phyloP scores from a whole-genome alignment of 129 eudicot species.

The Arctium lappa region DNA sequence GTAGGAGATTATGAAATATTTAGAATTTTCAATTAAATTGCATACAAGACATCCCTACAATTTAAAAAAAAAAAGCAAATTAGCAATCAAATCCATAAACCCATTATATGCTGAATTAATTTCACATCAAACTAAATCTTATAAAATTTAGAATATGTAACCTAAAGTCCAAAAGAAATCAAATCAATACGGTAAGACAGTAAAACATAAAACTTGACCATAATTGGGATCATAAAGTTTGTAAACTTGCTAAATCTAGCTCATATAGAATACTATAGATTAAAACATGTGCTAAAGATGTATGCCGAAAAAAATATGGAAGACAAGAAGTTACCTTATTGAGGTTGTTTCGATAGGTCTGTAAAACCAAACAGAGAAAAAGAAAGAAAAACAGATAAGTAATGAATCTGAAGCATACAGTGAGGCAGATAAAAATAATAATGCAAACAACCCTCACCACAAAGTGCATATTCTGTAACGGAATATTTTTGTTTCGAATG shows the following conservation, averaged over 20 bases:
- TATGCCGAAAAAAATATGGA: neutral
- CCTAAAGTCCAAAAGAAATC: neutral
- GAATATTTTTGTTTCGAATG: constrained; percentile 75
- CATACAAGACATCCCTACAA: too few species aligned
- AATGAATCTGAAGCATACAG: neutral
- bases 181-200: neutral
- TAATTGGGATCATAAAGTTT: neutral
- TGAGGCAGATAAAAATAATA: constrained; percentile 3
- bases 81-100: neutral
- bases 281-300: neutral
- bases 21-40: too few species aligned
- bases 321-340: constrained; percentile 57
- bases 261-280: neutral
- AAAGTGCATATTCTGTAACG: constrained; percentile 93
- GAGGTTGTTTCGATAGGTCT: constrained; percentile 97
- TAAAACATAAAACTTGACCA: neutral
- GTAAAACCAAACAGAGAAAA: constrained; percentile 20
- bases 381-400: constrained; percentile 9
- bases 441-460: constrained; percentile 53
- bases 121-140: neutral
- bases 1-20: too few species aligned
- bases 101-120: neutral
- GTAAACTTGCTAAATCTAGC: neutral
- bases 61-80: neutral
- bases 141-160: neutral